Evolutionary conservation across 2,329 filamentous ascomycete species (phyloP).

Genomic region (Ophiostoma fasciatum): DNA sequence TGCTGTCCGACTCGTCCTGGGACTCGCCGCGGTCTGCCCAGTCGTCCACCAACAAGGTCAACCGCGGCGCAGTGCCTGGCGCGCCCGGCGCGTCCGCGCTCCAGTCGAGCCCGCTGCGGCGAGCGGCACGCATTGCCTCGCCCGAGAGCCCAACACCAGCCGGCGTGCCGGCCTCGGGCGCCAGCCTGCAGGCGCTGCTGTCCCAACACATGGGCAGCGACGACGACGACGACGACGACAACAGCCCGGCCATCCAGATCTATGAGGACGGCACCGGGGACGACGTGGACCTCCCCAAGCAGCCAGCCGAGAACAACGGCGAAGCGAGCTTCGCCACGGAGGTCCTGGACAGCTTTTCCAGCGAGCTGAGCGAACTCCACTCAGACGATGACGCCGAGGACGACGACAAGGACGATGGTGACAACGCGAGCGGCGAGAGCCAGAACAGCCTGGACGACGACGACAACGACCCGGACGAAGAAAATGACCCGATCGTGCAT

Average conservation of each 20-base stretch:
- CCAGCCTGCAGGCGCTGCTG: constrained; percentile 29
- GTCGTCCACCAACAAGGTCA: neutral
- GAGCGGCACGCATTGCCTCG: constrained; percentile 46
- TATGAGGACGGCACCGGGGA: constrained; percentile 58
- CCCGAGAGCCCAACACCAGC: constrained; percentile 54
- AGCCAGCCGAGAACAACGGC: constrained; percentile 15
- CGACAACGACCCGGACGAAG: constrained; percentile 72
- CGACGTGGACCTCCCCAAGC: constrained; percentile 30
- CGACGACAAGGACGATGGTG: too few relatives aligned
- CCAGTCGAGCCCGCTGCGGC: constrained; percentile 46
- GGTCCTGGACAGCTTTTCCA: constrained; percentile 37
- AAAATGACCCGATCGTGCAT: constrained; percentile 85
- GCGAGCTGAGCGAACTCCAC: constrained; percentile 36
- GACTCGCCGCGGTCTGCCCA: constrained; percentile 35
- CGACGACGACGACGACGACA: constrained; percentile 17
- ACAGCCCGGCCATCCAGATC: constrained; percentile 40
- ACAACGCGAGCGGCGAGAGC: constrained; percentile 48
- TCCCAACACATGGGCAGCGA: constrained; percentile 18
- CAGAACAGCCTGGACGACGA: constrained; percentile 64
- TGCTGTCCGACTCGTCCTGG: constrained; percentile 54
- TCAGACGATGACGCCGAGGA: constrained; percentile 48
- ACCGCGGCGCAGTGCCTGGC: constrained; percentile 14
- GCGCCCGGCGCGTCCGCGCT: constrained; percentile 21
- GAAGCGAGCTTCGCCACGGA: constrained; percentile 38
- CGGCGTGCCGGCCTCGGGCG: constrained; percentile 24